These are phyloP conservation scores for Arthrobotrys entomopaga DNA, from an alignment of 2,329 filamentous ascomycete genomes.

Conservation along the genomic window DNA sequence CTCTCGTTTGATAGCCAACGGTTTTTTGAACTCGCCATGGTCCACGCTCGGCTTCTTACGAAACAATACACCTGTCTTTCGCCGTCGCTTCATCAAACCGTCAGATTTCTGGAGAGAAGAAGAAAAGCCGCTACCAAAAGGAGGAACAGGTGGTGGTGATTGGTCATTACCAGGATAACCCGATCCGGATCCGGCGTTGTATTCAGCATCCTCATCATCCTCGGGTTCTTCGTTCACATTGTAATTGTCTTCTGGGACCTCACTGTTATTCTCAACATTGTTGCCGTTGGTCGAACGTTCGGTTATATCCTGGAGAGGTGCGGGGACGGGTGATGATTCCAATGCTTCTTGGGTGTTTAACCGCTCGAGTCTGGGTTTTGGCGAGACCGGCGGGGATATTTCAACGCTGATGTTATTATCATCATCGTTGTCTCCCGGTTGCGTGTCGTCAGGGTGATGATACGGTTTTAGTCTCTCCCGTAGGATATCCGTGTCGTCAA, in stretches of 20 bases:
- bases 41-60: conserved; percentile 33
- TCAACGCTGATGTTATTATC: conserved; percentile 32
- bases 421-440: conserved; percentile 1
- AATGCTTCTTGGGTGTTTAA: conserved; percentile 46
- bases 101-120: conserved; percentile 44
- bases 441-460: conserved; percentile 31
- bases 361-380: conserved; percentile 26
- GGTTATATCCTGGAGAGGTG: conserved; percentile 39
- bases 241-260: not conserved
- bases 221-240: conserved; percentile 12
- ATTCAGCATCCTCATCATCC: conserved; percentile 1
- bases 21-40: conserved; percentile 5
- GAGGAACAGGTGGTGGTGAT: conserved; percentile 22
- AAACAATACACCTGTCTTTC: conserved; percentile 44
- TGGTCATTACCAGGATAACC: conserved; percentile 34
- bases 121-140: conserved; percentile 22
- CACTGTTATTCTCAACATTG: conserved; percentile 7
- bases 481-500: conserved; percentile 37
- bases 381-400: conserved; percentile 35
- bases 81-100: conserved; percentile 36
- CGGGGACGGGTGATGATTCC: conserved; percentile 17
- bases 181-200: conserved; percentile 37
- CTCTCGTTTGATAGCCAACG: conserved; percentile 13
- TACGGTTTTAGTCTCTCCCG: conserved; percentile 32
- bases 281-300: conserved; percentile 26